These are phyloP conservation scores for Chionographis japonica DNA, from an alignment of 106 monocot genomes.

Conservation along the genomic window DNA sequence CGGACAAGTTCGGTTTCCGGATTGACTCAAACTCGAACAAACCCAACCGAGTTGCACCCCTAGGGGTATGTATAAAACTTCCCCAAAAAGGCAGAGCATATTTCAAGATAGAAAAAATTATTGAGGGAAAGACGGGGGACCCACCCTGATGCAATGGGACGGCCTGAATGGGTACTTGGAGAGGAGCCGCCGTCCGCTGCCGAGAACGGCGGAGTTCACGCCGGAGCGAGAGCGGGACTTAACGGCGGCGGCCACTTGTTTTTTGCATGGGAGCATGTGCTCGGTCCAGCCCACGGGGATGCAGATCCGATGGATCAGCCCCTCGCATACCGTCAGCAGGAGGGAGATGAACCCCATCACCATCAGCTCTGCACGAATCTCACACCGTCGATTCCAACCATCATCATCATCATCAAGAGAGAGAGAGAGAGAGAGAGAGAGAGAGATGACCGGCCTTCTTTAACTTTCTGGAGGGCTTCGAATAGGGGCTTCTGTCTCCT, in stretches of 20 bases:
- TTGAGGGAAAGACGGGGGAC: neutral
- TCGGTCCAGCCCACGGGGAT: slow-evolving; percentile 26
- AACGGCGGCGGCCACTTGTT: neutral
- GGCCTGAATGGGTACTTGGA: neutral
- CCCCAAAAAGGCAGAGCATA: neutral
- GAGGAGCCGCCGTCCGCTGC: slow-evolving; percentile 26
- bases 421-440: neutral
- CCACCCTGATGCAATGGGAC: slow-evolving; percentile 28
- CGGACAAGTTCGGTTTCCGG: too few relatives aligned
- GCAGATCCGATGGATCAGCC: slow-evolving; percentile 37
- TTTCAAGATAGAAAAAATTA: neutral
- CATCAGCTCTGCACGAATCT: slow-evolving; percentile 51
- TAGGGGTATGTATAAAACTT: too few relatives aligned
- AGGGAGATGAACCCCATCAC: slow-evolving; percentile 68
- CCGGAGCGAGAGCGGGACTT: slow-evolving; percentile 3
- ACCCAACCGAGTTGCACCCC: too few relatives aligned
- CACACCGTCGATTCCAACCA: neutral
- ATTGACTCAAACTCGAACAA: too few relatives aligned
- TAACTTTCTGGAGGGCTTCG: slow-evolving; percentile 59
- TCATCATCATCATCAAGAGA: neutral
- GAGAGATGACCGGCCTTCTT: slow-evolving; percentile 39
- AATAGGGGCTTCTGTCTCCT: slow-evolving; percentile 51
- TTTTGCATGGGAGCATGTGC: slow-evolving; percentile 46
- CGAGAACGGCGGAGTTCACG: slow-evolving; percentile 9
- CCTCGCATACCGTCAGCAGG: slow-evolving; percentile 51